These are phyloP conservation scores for Iris pallida DNA, from an alignment of 116 monocot species.

Conservation along the genomic window DNA sequence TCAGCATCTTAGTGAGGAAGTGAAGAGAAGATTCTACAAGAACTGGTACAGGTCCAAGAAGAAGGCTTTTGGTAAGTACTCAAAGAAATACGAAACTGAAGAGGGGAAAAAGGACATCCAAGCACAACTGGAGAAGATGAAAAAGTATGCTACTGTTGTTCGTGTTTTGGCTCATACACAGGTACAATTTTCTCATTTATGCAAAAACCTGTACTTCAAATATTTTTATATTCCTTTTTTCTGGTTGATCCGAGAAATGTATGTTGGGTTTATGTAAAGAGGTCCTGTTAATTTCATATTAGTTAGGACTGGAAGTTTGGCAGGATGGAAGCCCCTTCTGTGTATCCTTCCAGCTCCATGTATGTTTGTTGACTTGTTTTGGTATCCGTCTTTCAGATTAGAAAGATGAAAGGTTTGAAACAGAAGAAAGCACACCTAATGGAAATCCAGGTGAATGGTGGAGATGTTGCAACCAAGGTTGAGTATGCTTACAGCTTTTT, in stretches of 20 bases:
- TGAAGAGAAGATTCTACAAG: slow-evolving; percentile 42
- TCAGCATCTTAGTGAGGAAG: slow-evolving; percentile 39
- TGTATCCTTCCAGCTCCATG: too few relatives aligned
- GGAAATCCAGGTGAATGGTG: slow-evolving; percentile 45
- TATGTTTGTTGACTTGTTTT: too few relatives aligned
- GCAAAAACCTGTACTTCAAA: too few relatives aligned
- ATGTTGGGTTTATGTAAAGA: too few relatives aligned
- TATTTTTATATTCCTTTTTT: too few relatives aligned
- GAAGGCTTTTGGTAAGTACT: slow-evolving; percentile 32
- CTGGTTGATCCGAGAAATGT: too few relatives aligned
- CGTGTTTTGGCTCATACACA: slow-evolving; percentile 43
- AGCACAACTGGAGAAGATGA: slow-evolving; percentile 30
- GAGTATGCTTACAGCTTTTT: slow-evolving; percentile 38
- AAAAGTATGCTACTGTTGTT: slow-evolving; percentile 36
- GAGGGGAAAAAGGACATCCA: slow-evolving; percentile 35
- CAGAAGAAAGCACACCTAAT: slow-evolving; percentile 48
- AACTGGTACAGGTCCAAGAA: slow-evolving; percentile 43
- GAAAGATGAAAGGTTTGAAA: slow-evolving; percentile 39
- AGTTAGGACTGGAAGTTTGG: too few relatives aligned
- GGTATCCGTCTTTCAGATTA: slow-evolving; percentile 16
- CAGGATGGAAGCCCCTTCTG: too few relatives aligned
- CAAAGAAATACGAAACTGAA: slow-evolving; percentile 36
- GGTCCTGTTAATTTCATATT: too few relatives aligned
- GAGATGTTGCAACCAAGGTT: slow-evolving; percentile 30
- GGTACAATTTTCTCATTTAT: neutral